Evolutionary conservation across 208 protist genomes (phyloP).

Genomic region (Wallacemonas collosoma): DNA sequence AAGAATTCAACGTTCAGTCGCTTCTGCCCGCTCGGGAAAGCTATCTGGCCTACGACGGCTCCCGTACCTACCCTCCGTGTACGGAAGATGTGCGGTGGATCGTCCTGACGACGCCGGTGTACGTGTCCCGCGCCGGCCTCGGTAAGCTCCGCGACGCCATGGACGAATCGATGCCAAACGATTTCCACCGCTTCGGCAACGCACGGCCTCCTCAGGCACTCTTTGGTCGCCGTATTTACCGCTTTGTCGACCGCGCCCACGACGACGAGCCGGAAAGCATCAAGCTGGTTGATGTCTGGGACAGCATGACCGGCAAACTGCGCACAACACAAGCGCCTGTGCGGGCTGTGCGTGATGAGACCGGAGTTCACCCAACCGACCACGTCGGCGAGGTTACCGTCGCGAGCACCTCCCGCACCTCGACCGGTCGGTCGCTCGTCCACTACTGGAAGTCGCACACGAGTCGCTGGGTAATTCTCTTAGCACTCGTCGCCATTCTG

Average conservation of each 20-base stretch:
- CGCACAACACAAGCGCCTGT: background rate
- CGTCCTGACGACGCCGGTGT: conserved; percentile 74
- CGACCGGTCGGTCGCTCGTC: background rate
- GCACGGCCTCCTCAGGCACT: conserved; percentile 63
- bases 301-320: background rate
- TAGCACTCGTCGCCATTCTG: conserved; percentile 15
- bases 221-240: conserved; percentile 60
- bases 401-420: background rate
- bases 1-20: conserved; percentile 46
- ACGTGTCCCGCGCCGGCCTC: conserved; percentile 55
- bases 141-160: conserved; percentile 53
- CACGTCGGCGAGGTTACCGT: background rate
- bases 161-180: conserved; percentile 40
- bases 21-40: conserved; percentile 53
- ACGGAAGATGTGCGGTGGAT: conserved; percentile 74
- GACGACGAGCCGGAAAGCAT: conserved; percentile 16
- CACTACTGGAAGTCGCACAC: conserved; percentile 9
- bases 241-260: conserved; percentile 51
- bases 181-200: conserved; percentile 60
- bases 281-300: conserved; percentile 27
- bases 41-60: conserved; percentile 82
- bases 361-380: background rate
- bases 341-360: background rate
- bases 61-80: conserved; percentile 76
- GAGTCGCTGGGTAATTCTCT: conserved; percentile 1